Evolutionary conservation across 2,329 filamentous ascomycete species (phyloP).

Genomic region (Metarhizium humberi): DNA sequence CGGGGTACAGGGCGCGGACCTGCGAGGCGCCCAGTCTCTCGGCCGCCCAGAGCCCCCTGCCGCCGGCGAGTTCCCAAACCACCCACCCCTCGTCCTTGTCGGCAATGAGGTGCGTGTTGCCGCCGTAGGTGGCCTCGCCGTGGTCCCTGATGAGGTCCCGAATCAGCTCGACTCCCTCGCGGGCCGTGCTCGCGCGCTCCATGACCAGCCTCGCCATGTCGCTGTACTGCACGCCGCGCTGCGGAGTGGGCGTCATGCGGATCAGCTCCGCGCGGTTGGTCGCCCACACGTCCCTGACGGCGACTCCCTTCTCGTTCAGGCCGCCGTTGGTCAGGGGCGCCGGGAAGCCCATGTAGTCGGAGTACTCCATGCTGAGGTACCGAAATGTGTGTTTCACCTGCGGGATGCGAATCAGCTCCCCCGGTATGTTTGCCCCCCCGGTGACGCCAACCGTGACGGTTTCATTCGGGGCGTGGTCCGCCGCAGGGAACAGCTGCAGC

Average conservation of each 20-base stretch:
- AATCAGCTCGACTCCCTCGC: slow-evolving; percentile 31
- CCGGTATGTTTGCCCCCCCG: slow-evolving; percentile 25
- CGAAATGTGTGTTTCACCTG: slow-evolving; percentile 16
- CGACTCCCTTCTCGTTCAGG: slow-evolving; percentile 30
- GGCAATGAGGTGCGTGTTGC: slow-evolving; percentile 32
- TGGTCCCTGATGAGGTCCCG: slow-evolving; percentile 27
- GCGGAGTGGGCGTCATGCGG: slow-evolving; percentile 29
- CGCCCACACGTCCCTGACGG: slow-evolving; percentile 32
- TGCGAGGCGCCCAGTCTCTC: slow-evolving; percentile 14
- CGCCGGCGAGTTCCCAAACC: slow-evolving; percentile 19
- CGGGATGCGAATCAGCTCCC: slow-evolving; percentile 15
- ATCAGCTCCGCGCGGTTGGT: slow-evolving; percentile 27
- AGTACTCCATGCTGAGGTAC: slow-evolving; percentile 21
- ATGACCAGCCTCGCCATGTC: slow-evolving; percentile 30
- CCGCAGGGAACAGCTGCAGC: slow-evolving; percentile 34
- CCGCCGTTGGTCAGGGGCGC: slow-evolving; percentile 34
- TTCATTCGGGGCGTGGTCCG: slow-evolving; percentile 28
- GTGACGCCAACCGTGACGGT: slow-evolving; percentile 34
- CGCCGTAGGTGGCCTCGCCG: slow-evolving; percentile 31
- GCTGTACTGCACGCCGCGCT: slow-evolving; percentile 30
- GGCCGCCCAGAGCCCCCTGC: slow-evolving; percentile 16
- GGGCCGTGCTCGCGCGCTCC: slow-evolving; percentile 28
- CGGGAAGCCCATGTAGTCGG: slow-evolving; percentile 31
- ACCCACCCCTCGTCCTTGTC: slow-evolving; percentile 20
- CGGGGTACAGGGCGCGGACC: slow-evolving; percentile 17